Percentiles rank a stretch among this genome's conserved stretches.
Evolutionary conservation across 257 asterid genomes (phyloP).

Genomic region (Galeopsis tetrahit): DNA sequence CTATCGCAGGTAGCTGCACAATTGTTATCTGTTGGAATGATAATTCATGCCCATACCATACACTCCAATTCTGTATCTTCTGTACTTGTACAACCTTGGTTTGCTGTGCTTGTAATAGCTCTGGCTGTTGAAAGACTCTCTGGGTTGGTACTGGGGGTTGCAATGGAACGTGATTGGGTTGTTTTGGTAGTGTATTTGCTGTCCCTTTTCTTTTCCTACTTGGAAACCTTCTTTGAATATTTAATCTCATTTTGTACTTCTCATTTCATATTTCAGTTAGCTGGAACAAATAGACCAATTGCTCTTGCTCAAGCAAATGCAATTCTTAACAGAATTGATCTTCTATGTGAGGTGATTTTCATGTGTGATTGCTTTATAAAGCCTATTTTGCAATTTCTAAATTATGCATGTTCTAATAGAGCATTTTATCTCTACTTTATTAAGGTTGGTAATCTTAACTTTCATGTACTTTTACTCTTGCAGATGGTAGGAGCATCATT

Average conservation of each 20-base stretch:
- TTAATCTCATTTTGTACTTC: conserved; percentile 17
- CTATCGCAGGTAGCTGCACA: conserved; percentile 87
- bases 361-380: conserved; percentile 22
- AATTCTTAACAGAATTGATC: conserved; percentile 82
- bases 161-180: conserved; percentile 98
- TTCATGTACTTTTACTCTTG: conserved; percentile 33
- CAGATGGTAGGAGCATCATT: conserved; percentile 95
- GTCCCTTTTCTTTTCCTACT: conserved; percentile 12
- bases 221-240: background rate
- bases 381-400: conserved; percentile 6
- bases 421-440: conserved; percentile 14
- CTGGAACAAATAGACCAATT: conserved; percentile 85
- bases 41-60: conserved; percentile 72
- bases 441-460: conserved; percentile 20
- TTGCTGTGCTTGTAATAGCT: conserved; percentile 70
- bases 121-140: conserved; percentile 91
- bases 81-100: conserved; percentile 85
- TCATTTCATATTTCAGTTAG: conserved; percentile 61
- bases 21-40: conserved; percentile 81
- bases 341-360: conserved; percentile 79
- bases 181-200: conserved; percentile 62
- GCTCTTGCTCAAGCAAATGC: conserved; percentile 99
- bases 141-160: conserved; percentile 93
- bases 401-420: conserved; percentile 22
- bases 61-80: conserved; percentile 53